A percentile compares a stretch with the other conserved stretches of the same genome.
These are phyloP conservation scores for Erysimum cheiri DNA, from an alignment of 441 rosid genomes.

Conservation along the genomic window DNA sequence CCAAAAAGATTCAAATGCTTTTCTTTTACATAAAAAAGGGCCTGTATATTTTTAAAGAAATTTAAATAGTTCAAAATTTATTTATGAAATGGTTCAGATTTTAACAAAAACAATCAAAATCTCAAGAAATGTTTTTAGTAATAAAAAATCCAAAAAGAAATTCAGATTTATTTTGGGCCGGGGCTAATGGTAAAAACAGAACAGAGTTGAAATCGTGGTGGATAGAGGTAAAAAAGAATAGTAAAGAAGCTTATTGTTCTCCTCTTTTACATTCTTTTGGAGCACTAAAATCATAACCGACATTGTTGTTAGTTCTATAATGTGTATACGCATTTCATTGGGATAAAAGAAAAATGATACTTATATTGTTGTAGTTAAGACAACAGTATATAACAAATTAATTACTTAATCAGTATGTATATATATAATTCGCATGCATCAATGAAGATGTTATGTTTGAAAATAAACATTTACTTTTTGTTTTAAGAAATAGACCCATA, in stretches of 20 bases:
- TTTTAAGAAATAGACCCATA: not conserved
- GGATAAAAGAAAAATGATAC: not conserved
- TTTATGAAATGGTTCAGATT: too few relatives aligned
- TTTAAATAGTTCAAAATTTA: too few relatives aligned
- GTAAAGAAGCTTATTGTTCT: constrained; percentile 12
- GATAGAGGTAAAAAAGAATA: not conserved
- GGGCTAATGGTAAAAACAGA: not conserved
- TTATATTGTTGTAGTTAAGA: not conserved
- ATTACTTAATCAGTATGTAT: too few relatives aligned
- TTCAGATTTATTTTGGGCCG: too few relatives aligned
- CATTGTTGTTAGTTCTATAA: not conserved
- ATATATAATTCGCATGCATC: too few relatives aligned
- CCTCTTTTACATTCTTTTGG: constrained; percentile 7
- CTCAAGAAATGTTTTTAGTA: too few relatives aligned
- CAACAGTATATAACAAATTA: not conserved
- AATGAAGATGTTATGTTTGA: not conserved
- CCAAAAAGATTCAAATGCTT: too few relatives aligned
- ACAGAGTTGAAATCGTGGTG: constrained; percentile 11
- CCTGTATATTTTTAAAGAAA: too few relatives aligned
- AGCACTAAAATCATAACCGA: not conserved
- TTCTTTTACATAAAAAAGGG: too few relatives aligned
- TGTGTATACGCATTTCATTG: not conserved
- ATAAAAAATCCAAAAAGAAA: too few relatives aligned
- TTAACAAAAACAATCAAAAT: too few relatives aligned
- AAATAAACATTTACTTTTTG: not conserved